Evolutionary conservation across 2,329 filamentous ascomycete genomes (phyloP).

Genomic region (Leptographium flavum): DNA sequence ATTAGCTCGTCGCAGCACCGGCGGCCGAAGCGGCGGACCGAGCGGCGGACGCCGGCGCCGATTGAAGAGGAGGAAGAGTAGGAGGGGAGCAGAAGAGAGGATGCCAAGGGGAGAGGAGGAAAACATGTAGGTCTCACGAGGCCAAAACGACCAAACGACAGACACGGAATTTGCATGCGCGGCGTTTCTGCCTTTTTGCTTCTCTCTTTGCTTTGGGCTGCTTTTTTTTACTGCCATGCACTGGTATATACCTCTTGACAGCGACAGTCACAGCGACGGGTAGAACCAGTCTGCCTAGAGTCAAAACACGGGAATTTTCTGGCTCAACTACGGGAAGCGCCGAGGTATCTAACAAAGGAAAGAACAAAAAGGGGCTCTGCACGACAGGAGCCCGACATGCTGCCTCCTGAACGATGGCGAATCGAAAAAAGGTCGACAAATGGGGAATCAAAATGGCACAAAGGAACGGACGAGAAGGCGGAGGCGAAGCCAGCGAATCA

Average conservation of each 20-base stretch:
- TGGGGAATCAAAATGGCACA: conserved; percentile 10
- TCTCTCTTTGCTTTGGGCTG: background rate
- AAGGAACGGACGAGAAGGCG: background rate
- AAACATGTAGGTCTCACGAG: no score
- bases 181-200: background rate
- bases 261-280: background rate
- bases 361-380: background rate
- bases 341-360: conserved; percentile 2
- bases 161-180: background rate
- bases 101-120: no score
- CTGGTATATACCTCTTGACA: background rate
- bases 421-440: conserved; percentile 1
- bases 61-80: conserved; percentile 53
- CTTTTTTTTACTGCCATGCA: background rate
- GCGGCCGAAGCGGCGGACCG: conserved; percentile 51
- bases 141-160: background rate
- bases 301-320: no score
- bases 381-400: background rate
- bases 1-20: conserved; percentile 57
- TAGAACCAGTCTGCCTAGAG: background rate
- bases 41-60: conserved; percentile 56
- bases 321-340: background rate
- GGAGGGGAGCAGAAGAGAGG: background rate
- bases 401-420: no score
- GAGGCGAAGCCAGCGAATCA: background rate